These are phyloP conservation scores for Mycosarcoma mackinlayi DNA, from an alignment of 1,284 basidiomycete species.

Conservation along the genomic window DNA sequence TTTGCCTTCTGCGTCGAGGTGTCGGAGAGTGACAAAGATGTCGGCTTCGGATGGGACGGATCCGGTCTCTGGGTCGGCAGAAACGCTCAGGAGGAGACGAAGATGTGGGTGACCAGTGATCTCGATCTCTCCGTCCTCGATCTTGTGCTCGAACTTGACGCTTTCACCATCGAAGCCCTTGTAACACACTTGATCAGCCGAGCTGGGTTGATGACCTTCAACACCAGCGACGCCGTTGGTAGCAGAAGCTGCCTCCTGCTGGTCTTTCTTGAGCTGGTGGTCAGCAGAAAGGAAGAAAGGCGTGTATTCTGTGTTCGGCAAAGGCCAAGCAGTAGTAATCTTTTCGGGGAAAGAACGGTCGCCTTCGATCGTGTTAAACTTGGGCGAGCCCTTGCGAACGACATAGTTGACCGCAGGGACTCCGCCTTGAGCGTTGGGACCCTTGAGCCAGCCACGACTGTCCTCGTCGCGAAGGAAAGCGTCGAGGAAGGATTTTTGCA, in stretches of 20 bases:
- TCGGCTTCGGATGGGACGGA: constrained; percentile 65
- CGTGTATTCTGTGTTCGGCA: constrained; percentile 62
- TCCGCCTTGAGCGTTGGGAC: constrained; percentile 54
- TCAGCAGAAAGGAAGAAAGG: constrained; percentile 53
- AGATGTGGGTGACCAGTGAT: constrained; percentile 65
- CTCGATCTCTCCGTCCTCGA: constrained; percentile 45
- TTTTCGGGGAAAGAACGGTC: constrained; percentile 60
- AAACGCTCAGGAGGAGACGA: constrained; percentile 51
- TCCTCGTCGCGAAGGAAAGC: constrained; percentile 65
- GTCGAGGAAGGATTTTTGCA: constrained; percentile 66
- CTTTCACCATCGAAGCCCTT: constrained; percentile 15
- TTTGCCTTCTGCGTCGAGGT: constrained; percentile 63
- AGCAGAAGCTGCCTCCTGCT: constrained; percentile 13
- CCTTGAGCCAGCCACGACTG: constrained; percentile 53
- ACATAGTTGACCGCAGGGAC: constrained; percentile 63
- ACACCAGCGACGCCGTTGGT: constrained; percentile 27
- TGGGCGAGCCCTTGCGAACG: constrained; percentile 66
- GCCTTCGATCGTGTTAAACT: constrained; percentile 63
- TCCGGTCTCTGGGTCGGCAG: constrained; percentile 18
- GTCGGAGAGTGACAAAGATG: constrained; percentile 66
- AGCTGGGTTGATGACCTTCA: neutral
- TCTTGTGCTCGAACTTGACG: constrained; percentile 16
- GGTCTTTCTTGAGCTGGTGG: neutral
- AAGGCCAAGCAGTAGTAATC: constrained; percentile 60
- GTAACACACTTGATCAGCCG: constrained; percentile 12